These are phyloP conservation scores for Botryotinia calthae DNA, from an alignment of 2,329 filamentous ascomycete genomes.

Conservation along the genomic window DNA sequence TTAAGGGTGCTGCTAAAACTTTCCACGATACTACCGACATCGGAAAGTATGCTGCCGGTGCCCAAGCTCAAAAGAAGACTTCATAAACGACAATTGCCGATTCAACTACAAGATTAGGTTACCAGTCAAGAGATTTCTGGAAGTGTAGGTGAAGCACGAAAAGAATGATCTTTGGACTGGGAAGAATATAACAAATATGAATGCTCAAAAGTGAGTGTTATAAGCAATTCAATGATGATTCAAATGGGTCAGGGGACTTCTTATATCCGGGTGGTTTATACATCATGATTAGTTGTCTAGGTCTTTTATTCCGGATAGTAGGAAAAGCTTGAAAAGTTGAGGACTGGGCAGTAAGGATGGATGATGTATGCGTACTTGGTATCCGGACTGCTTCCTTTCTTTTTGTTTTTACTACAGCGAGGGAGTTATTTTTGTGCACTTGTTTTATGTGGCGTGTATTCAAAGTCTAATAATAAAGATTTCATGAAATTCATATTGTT, in stretches of 20 bases:
- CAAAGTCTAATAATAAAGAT: slow-evolving; percentile 8
- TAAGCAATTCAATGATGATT: background rate
- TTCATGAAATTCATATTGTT: background rate
- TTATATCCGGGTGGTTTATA: slow-evolving; percentile 6
- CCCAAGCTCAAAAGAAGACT: slow-evolving; percentile 58
- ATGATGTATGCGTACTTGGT: slow-evolving; percentile 13
- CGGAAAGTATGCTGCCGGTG: slow-evolving; percentile 65
- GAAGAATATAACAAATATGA: background rate
- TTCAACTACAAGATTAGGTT: background rate
- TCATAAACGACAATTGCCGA: slow-evolving; percentile 28
- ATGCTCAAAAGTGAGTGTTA: background rate
- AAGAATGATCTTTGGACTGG: background rate
- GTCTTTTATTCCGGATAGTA: background rate
- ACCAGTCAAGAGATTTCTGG: background rate
- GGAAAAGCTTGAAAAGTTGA: background rate
- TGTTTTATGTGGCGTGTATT: slow-evolving; percentile 6
- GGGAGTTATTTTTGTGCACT: slow-evolving; percentile 3
- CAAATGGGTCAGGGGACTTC: background rate
- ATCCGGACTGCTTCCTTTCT: background rate
- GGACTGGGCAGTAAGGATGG: background rate
- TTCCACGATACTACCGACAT: slow-evolving; percentile 78
- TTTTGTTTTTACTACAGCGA: background rate
- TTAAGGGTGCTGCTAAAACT: slow-evolving; percentile 72
- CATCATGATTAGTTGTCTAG: slow-evolving; percentile 8
- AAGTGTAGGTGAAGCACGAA: slow-evolving; percentile 18